Evolutionary conservation across 2,329 filamentous ascomycete genomes (phyloP).

Genomic region (Myriosclerotinia duriaeana): DNA sequence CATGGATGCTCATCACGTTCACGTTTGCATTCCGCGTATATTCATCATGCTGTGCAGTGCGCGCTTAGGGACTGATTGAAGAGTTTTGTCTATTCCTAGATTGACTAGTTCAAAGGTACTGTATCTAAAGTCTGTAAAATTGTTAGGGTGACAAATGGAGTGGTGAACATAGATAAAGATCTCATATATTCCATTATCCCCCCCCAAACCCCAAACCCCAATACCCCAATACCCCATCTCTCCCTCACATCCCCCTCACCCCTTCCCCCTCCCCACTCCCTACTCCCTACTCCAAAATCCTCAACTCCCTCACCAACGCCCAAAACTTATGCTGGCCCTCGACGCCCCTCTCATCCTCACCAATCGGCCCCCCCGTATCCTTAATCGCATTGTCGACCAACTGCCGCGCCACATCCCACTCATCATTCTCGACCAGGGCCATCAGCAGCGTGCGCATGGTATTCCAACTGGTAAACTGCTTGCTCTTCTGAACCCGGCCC

Average conservation of each 20-base stretch:
- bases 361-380: slow-evolving; percentile 32
- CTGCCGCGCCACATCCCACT: slow-evolving; percentile 38
- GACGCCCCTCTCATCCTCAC: slow-evolving; percentile 30
- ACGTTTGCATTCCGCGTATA: neutral
- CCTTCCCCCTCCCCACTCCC: too few relatives aligned
- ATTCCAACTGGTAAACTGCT: slow-evolving; percentile 32
- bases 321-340: slow-evolving; percentile 39
- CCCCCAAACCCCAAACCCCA: neutral
- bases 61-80: neutral
- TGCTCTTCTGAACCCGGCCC: slow-evolving; percentile 36
- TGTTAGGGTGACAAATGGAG: neutral
- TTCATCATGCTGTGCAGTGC: neutral
- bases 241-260: neutral
- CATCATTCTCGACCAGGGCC: slow-evolving; percentile 36
- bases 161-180: neutral
- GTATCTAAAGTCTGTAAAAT: neutral
- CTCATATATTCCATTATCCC: neutral
- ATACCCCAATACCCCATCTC: neutral
- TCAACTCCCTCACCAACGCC: slow-evolving; percentile 34
- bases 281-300: slow-evolving; percentile 29
- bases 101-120: too few relatives aligned
- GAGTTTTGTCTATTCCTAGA: neutral
- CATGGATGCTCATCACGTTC: too few relatives aligned
- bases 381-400: slow-evolving; percentile 37
- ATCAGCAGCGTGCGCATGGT: slow-evolving; percentile 36